Conservation (phyloP, 345 rosid species). For the Toxicodendron radicans region DNA sequence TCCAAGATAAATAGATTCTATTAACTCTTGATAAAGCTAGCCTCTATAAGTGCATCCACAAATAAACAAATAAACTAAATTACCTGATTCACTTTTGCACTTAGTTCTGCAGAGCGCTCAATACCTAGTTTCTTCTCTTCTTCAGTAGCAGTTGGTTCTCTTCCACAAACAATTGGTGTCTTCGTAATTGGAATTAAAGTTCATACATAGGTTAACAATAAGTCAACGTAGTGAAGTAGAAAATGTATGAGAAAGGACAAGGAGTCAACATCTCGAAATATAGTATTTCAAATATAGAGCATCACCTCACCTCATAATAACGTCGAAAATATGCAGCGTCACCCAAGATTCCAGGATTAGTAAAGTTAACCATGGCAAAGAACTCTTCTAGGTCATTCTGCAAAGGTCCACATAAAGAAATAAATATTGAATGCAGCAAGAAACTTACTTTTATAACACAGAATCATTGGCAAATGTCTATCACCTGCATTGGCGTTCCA, state of each 20-base stretch:
- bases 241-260: not conserved
- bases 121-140: conserved; percentile 79
- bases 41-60: conserved; percentile 7
- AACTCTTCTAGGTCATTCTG: conserved; percentile 99
- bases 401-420: conserved; percentile 21
- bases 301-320: conserved; percentile 72
- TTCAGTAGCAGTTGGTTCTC: conserved; percentile 88
- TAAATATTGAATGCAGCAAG: conserved; percentile 13
- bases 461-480: conserved; percentile 18
- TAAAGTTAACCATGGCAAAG: conserved; percentile 98
- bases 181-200: conserved; percentile 32
- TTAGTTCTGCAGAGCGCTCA: conserved; percentile 88
- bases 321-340: conserved; percentile 88
- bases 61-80: conserved; percentile 17
- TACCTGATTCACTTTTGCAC: conserved; percentile 97
- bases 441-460: conserved; percentile 9
- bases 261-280: not conserved
- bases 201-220: conserved; percentile 8
- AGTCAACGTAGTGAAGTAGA: conserved; percentile 7
- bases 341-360: conserved; percentile 92
- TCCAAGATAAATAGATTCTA: not conserved
- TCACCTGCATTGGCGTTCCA: conserved; percentile 99
- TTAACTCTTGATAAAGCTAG: conserved; percentile 17
- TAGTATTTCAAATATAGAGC: conserved; percentile 6
- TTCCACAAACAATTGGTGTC: conserved; percentile 94